phyloP scores from a whole-genome alignment of 2,329 filamentous ascomycete genomes.

The Aspergillus pseudotamarii region DNA sequence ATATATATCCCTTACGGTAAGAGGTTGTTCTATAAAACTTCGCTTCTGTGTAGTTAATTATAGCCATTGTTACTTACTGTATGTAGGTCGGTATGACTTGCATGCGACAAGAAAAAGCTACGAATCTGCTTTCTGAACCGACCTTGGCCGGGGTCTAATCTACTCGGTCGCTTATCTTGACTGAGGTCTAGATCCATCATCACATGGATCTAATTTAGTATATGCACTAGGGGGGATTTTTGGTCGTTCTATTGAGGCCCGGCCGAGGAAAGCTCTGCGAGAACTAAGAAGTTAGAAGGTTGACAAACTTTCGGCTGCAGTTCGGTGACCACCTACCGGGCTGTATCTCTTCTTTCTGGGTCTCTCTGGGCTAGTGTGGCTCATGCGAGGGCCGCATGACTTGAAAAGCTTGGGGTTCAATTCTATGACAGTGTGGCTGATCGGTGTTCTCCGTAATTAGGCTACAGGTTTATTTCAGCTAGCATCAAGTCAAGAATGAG shows the following conservation, averaged over 20 bases:
- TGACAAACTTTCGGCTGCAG: neutral
- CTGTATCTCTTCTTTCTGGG: neutral
- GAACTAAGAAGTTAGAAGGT: neutral
- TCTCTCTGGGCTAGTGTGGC: neutral
- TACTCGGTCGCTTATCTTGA: neutral
- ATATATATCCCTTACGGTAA: neutral
- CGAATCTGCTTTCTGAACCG: neutral
- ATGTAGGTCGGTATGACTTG: neutral
- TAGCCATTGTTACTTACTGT: neutral
- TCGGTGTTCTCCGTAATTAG: neutral
- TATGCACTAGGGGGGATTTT: neutral
- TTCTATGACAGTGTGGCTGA: neutral
- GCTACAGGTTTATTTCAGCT: neutral
- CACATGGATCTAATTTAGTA: neutral
- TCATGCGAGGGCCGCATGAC: neutral
- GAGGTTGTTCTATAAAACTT: neutral
- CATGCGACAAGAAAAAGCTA: neutral
- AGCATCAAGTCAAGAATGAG: neutral
- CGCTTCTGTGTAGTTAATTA: neutral
- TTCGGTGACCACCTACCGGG: neutral
- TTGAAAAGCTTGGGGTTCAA: neutral
- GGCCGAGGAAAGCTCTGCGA: neutral
- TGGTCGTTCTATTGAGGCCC: neutral
- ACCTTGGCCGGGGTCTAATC: neutral
- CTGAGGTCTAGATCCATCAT: neutral